Percentiles rank a stretch among this genome's conserved stretches.
Conservation (phyloP, 2,329 filamentous ascomycete genomes). For the Amauroascus verrucosus region DNA sequence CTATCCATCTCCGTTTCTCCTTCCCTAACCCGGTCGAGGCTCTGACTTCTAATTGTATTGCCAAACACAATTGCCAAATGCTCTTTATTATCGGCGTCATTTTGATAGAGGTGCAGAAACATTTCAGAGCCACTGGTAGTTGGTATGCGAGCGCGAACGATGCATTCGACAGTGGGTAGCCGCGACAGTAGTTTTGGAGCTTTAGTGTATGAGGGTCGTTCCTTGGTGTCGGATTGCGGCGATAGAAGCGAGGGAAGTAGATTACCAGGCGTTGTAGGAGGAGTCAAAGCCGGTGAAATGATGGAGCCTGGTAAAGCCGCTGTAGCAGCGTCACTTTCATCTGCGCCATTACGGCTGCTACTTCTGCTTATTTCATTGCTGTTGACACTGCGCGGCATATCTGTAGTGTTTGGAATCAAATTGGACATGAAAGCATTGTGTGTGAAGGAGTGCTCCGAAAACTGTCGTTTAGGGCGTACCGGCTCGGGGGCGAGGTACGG, state of each 20-base stretch:
- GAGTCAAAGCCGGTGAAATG: conserved; percentile 43
- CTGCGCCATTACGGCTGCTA: conserved; percentile 10
- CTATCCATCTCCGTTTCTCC: conserved; percentile 48
- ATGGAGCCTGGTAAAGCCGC: conserved; percentile 44
- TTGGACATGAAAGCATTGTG: background rate
- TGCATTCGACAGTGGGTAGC: conserved; percentile 79
- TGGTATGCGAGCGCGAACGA: conserved; percentile 88
- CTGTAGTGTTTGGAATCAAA: conserved; percentile 1
- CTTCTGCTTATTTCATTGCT: background rate
- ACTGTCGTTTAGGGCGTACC: conserved; percentile 18
- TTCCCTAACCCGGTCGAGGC: conserved; percentile 40
- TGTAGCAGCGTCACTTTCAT: conserved; percentile 23
- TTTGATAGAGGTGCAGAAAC: conserved; percentile 91
- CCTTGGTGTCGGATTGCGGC: conserved; percentile 19
- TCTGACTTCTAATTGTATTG: conserved; percentile 62
- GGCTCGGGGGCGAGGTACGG: conserved; percentile 38
- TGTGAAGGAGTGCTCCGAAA: conserved; percentile 21
- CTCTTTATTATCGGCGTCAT: conserved; percentile 88
- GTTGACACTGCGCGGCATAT: background rate
- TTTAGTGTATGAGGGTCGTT: conserved; percentile 36
- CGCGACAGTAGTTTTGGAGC: conserved; percentile 62
- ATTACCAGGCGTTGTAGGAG: conserved; percentile 30
- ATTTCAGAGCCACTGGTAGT: conserved; percentile 88
- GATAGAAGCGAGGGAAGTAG: conserved; percentile 23
- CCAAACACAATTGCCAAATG: conserved; percentile 97